These are phyloP conservation scores for Echium plantagineum DNA, from an alignment of 257 asterid genomes.

Conservation along the genomic window DNA sequence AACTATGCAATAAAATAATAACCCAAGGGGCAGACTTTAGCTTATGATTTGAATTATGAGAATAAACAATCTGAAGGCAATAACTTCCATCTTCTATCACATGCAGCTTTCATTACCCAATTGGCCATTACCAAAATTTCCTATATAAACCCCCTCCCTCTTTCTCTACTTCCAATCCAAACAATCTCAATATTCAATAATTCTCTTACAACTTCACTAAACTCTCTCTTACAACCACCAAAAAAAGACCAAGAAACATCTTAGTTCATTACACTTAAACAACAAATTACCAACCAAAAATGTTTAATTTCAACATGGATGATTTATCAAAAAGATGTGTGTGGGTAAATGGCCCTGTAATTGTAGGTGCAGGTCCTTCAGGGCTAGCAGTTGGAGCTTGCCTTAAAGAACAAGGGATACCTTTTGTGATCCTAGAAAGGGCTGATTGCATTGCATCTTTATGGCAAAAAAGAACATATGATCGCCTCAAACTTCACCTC, in stretches of 20 bases:
- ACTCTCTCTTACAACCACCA: constrained; percentile 1
- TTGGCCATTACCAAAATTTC: constrained; percentile 8
- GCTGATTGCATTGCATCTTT: constrained; percentile 49
- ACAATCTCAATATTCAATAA: constrained; percentile 14
- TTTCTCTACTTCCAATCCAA: constrained; percentile 16
- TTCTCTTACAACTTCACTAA: constrained; percentile 1
- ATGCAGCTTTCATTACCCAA: constrained; percentile 23
- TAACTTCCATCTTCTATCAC: constrained; percentile 33
- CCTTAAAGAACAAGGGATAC: constrained; percentile 52
- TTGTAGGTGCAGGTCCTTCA: constrained; percentile 87
- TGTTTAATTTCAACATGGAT: constrained; percentile 44
- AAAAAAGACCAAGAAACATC: neutral
- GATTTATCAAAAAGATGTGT: constrained; percentile 43
- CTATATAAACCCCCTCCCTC: constrained; percentile 40
- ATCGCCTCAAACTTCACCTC: constrained; percentile 72
- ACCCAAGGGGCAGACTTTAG: constrained; percentile 14
- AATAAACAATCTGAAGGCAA: constrained; percentile 24
- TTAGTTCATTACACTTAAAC: neutral
- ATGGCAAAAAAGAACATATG: constrained; percentile 79
- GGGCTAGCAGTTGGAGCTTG: constrained; percentile 93
- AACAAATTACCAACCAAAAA: constrained; percentile 2
- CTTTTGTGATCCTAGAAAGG: constrained; percentile 57
- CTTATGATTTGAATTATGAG: constrained; percentile 29
- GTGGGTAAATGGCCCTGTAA: constrained; percentile 79
- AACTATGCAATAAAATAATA: constrained; percentile 16